Base-by-base conservation (phyloP, 2,329 filamentous ascomycete species). In the Lachnum nothofagi region DNA sequence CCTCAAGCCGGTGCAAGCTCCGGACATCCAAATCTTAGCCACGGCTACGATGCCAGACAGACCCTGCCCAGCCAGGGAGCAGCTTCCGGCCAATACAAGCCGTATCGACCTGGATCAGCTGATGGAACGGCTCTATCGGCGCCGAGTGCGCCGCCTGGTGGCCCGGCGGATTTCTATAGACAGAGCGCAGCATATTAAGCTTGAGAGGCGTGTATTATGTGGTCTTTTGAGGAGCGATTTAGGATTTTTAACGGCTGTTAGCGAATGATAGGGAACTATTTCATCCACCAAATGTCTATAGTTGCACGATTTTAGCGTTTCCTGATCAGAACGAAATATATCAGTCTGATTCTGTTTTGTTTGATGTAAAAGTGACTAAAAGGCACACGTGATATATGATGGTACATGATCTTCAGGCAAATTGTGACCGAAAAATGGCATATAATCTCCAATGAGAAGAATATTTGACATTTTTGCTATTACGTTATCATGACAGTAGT, bases 81-180 rank as follows among this genome's bases (percentile, higher is more conserved):
- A 19, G 56, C 47, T 24, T 23, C 31, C 7, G 24, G 48, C 33
- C 78, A 80, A 62, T 84, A 83, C 57, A 82, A 78, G 63, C 75
- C 81, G 0, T 85, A 85, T 49, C 42, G 61, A 53, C 63, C 62
- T 3, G 58, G 48, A 17, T 56, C 55, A 29, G 41, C 58, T 38
- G 60, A 62, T 33, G 58, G 58, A 3, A 48, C 51, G 17, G 46
- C 55, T 52, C 33, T 61, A 24, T 66, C 68, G 27, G 72, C 68
- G 8, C 72, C 73, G 2, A 77, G 72, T 50, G 76, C 73, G 4
- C 76, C 77, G 12, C 59, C 60, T 12, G 59, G 56, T 4, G 60
- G 53, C 20, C 57, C 62, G 3, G 72, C 70, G 9, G 79, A 80
- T 61, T 82, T 78, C 59, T 82, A 82, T 60, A 69, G 77, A 42